Evolutionary conservation across 768 basidiomycete genomes (phyloP), one percentile per base, ranked within the genome.

Genomic region (Cubamyces lactineus): DNA sequence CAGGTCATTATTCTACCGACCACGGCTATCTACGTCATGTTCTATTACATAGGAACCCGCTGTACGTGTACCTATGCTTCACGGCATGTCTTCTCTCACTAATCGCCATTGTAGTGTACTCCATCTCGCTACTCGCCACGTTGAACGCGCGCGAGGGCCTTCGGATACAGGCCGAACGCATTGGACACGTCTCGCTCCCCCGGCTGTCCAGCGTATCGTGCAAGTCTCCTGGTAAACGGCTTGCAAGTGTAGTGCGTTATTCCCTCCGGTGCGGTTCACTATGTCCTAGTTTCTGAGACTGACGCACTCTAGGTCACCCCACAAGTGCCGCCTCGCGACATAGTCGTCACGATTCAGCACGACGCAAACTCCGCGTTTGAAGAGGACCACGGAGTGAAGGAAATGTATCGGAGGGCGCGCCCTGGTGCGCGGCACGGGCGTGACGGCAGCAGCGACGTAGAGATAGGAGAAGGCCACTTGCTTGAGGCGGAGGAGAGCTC

Each of bases 11-110:
- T 59, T 2, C 24, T 64, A 5, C 62, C 62, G 16, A 56, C 57
- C 24, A 50, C 53, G 5, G 49, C 62, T 2, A 21, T 62, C 23
- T 64, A 64, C 48, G 57, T 64, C 24, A 55, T 64, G 57, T 59
- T 64, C 48, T 64, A 64, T 38, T 64, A 64, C 57, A 59, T 59
- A 23, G 62, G 62, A 17, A 24, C 62, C 11, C 62, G 62, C 17
- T 30, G 62, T 64, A n/a, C 34, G 62, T 55, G 5, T 26, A 23
- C 21, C 7, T n/a, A n/a, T n/a, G n/a, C n/a, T n/a, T n/a, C n/a
- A n/a, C n/a, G n/a, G n/a, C n/a, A n/a, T n/a, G n/a, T n/a, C n/a
- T n/a, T n/a, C 26, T 15, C 4, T 3, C 8, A 34, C 6, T 30
- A 12, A 39, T 24, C 0, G 15, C 16, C 34, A 15, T 17, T 19